Conservation (phyloP, 1,139 yeast genomes). For the Protomyces pachydermus region DNA sequence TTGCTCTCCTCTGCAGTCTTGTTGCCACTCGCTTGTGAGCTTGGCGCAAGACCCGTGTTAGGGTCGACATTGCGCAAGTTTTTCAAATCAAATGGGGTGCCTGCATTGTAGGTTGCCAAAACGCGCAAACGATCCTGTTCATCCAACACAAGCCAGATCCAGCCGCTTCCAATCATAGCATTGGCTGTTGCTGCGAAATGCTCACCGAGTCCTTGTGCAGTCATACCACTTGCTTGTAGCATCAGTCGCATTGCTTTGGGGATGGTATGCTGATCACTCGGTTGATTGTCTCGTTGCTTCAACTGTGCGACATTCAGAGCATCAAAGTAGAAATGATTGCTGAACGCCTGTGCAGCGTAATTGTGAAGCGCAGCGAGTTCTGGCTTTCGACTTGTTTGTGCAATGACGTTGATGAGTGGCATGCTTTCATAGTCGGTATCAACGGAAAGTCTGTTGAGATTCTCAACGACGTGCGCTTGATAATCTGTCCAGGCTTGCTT, state of each 20-base stretch:
- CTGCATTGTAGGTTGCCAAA: conserved; percentile 68
- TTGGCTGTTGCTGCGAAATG: conserved; percentile 56
- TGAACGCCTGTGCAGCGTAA: conserved; percentile 85
- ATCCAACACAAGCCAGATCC: conserved; percentile 80
- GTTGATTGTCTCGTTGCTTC: conserved; percentile 34
- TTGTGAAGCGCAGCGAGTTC: conserved; percentile 71
- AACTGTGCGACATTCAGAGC: conserved; percentile 44
- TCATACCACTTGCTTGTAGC: conserved; percentile 37
- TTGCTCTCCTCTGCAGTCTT: conserved; percentile 1
- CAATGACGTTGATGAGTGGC: conserved; percentile 50
- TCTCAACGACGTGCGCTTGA: conserved; percentile 57
- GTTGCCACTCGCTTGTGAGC: conserved; percentile 19
- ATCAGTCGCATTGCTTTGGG: neutral
- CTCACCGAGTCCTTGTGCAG: conserved; percentile 51
- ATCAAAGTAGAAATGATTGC: conserved; percentile 82
- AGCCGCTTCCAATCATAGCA: conserved; percentile 65
- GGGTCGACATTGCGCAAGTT: conserved; percentile 72
- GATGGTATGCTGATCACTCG: neutral
- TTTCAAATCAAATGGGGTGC: conserved; percentile 79
- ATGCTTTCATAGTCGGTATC: conserved; percentile 32
- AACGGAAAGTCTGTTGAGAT: conserved; percentile 13
- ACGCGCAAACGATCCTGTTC: conserved; percentile 62
- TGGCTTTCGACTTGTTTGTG: conserved; percentile 66
- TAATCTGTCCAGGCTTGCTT: conserved; percentile 73
- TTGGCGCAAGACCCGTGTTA: conserved; percentile 60